Conservation (phyloP, 2,329 filamentous ascomycete genomes). For the Didymella arachidicola region DNA sequence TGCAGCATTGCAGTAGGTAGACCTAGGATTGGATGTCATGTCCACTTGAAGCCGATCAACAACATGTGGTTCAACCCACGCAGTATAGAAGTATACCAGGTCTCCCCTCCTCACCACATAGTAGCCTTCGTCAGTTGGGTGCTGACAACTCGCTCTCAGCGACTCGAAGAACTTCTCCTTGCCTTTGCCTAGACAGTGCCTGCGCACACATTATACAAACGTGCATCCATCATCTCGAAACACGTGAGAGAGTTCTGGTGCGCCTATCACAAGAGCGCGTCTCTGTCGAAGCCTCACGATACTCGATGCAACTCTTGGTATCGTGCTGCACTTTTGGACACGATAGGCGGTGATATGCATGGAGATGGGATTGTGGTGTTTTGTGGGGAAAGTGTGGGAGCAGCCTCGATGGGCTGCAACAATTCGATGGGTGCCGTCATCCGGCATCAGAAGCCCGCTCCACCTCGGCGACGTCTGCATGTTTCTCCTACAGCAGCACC, state of each 20-base stretch:
- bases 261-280: not conserved
- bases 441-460: conserved; percentile 4
- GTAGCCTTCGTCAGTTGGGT: too few relatives aligned
- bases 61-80: too few relatives aligned
- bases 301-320: not conserved
- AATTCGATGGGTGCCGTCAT: conserved; percentile 13
- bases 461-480: conserved; percentile 13
- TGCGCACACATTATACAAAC: too few relatives aligned
- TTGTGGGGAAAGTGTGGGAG: not conserved
- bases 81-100: too few relatives aligned
- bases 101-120: too few relatives aligned
- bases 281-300: not conserved
- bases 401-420: conserved; percentile 4
- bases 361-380: conserved; percentile 14
- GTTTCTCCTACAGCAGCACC: not conserved
- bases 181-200: too few relatives aligned
- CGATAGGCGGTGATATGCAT: not conserved
- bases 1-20: too few relatives aligned
- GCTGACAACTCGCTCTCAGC: too few relatives aligned
- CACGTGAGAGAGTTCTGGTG: not conserved
- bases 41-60: too few relatives aligned
- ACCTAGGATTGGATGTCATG: too few relatives aligned
- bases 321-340: not conserved
- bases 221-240: too few relatives aligned
- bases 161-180: too few relatives aligned